Percentiles rank a stretch among this genome's conserved stretches.
phyloP scores from a whole-genome alignment of 176 grass and related monocot species.

The Dendrocalamus sinicus region DNA sequence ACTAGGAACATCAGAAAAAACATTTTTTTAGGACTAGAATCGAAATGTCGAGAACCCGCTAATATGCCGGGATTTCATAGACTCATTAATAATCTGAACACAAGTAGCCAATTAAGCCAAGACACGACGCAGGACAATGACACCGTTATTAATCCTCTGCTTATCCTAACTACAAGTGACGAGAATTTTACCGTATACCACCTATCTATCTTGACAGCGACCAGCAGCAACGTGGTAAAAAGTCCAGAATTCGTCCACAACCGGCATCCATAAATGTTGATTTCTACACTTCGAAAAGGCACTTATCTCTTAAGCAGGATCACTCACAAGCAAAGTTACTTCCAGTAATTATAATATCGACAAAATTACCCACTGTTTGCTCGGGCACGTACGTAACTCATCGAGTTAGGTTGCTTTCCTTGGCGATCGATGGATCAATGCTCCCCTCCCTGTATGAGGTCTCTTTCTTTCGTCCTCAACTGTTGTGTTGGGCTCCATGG shows the following conservation, averaged over 20 bases:
- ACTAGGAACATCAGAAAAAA: neutral
- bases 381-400: constrained; percentile 2
- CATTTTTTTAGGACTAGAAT: neutral
- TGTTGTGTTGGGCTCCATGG: constrained; percentile 25
- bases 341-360: neutral
- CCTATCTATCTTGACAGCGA: constrained; percentile 22
- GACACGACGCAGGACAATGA: neutral
- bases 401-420: constrained; percentile 22
- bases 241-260: neutral
- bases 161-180: constrained; percentile 16
- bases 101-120: neutral
- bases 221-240: constrained; percentile 18
- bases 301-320: neutral
- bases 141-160: neutral
- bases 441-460: neutral
- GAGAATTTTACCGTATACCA: neutral
- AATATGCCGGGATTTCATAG: neutral
- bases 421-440: neutral
- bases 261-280: neutral
- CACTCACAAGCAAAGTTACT: neutral
- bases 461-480: constrained; percentile 48
- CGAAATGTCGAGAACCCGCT: neutral
- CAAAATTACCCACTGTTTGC: neutral
- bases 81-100: neutral
- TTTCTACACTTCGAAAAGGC: neutral